phyloP scores from a whole-genome alignment of 495 filamentous ascomycete genomes.

The Talaromyces wortmannii region DNA sequence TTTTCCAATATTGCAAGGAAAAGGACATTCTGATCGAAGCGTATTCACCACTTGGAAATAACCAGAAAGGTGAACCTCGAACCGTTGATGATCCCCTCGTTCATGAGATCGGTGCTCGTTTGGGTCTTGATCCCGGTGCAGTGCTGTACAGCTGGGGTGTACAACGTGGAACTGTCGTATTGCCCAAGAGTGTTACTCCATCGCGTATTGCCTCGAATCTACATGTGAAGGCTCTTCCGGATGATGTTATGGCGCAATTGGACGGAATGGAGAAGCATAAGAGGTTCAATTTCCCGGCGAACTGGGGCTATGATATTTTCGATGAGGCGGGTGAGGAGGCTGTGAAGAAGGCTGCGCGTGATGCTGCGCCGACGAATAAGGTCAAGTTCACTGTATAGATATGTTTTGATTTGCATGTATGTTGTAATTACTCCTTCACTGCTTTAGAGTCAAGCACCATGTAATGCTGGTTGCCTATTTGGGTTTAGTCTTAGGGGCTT shows the following conservation, averaged over 20 bases:
- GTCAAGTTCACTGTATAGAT: background rate
- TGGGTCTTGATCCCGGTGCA: constrained; percentile 64
- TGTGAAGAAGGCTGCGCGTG: constrained; percentile 9
- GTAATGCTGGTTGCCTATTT: no score
- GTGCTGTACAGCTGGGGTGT: constrained; percentile 76
- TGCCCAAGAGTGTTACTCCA: constrained; percentile 56
- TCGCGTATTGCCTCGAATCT: constrained; percentile 53
- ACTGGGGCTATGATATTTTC: constrained; percentile 34
- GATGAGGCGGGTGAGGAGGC: constrained; percentile 23
- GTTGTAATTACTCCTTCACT: no score
- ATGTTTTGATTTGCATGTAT: no score
- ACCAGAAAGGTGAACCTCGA: constrained; percentile 38
- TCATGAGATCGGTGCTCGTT: constrained; percentile 54
- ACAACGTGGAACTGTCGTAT: constrained; percentile 58
- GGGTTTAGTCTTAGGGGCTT: no score
- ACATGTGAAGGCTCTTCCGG: constrained; percentile 25
- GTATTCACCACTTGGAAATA: constrained; percentile 50
- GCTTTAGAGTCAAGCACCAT: no score
- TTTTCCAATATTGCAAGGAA: constrained; percentile 28
- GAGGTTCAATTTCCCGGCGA: constrained; percentile 31
- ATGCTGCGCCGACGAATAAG: background rate
- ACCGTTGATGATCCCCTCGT: constrained; percentile 55
- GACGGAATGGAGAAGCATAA: constrained; percentile 20
- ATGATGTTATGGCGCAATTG: constrained; percentile 28
- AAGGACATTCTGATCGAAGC: constrained; percentile 43